These are phyloP conservation scores for Tolypocladium cylindrosporum DNA, from an alignment of 2,329 filamentous ascomycete genomes.

Conservation along the genomic window DNA sequence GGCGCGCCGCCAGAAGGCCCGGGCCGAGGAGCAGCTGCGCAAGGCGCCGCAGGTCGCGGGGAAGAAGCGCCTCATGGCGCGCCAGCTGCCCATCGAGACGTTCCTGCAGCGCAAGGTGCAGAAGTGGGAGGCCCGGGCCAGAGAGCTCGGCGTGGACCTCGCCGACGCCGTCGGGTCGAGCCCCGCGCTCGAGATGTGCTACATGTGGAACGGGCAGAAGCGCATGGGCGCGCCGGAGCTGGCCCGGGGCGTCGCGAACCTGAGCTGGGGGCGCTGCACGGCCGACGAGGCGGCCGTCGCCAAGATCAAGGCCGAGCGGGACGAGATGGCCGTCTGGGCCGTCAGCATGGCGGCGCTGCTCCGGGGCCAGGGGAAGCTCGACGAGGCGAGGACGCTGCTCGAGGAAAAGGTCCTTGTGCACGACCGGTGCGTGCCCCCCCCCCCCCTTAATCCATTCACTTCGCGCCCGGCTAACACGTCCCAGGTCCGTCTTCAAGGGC, in stretches of 20 bases:
- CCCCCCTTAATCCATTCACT: no score
- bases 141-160: constrained; percentile 55
- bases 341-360: constrained; percentile 58
- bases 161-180: constrained; percentile 73
- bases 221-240: constrained; percentile 63
- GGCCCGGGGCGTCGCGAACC: constrained; percentile 47
- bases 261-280: constrained; percentile 57
- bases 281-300: constrained; percentile 27
- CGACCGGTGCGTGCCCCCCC: constrained; percentile 40
- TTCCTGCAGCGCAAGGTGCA: constrained; percentile 75
- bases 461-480: neutral
- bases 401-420: constrained; percentile 54
- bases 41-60: constrained; percentile 66
- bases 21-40: constrained; percentile 59
- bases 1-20: constrained; percentile 46
- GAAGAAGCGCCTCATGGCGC: constrained; percentile 82
- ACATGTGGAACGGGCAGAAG: constrained; percentile 85
- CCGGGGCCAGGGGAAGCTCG: constrained; percentile 50
- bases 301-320: constrained; percentile 40
- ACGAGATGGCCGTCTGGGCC: constrained; percentile 54
- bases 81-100: constrained; percentile 79
- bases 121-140: constrained; percentile 77
- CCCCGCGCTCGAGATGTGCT: constrained; percentile 83
- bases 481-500: constrained; percentile 46
- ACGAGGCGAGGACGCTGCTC: constrained; percentile 57